Evolutionary conservation across 2,329 filamentous ascomycete species (phyloP), one percentile per base, ranked within the genome.

Genomic region (Magnaporthiopsis incrustans): DNA sequence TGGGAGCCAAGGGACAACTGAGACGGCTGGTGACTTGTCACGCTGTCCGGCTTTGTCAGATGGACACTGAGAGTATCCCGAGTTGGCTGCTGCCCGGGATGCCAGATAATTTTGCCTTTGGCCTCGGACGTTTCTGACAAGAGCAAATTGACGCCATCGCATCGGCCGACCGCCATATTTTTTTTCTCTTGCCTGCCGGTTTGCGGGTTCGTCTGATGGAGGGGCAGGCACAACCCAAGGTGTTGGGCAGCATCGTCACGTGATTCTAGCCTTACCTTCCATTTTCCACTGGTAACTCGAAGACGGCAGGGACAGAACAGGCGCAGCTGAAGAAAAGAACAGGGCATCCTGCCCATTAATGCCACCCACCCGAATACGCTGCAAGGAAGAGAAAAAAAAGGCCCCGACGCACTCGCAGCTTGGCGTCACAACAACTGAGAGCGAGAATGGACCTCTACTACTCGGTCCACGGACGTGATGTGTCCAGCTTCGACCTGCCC

Each of bases 401-500:
- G 30, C 30, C 18, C 22, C 44, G 44, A n/a, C 44, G 44, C 44
- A 53, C 6, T n/a, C 44, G 44, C 4, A 86, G 84, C 82, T 18
- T 44, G 38, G 38, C 38, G 15, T 44, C 38, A 15, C 18, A 53
- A 53, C 12, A n/a, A 4, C 44, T 1, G 44, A 53, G n/a, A 53
- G 18, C n/a, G 18, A 25, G 44, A 53, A 53, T 53, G 44, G 44
- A 53, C 44, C 18, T 85, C 71, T 85, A 86, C 71, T 79, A 85
- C 72, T 76, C 80, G 60, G 78, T 86, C 65, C 85, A 88, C 71
- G 84, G 83, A 67, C 79, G 81, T 69, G 86, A 88, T 68, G 76
- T 83, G 67, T 82, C 84, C 64, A 88, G 84, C 71, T 88, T 89
- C 73, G 82, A 83, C 68, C 75, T 80, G 59, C 73, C 79, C 35